Evolutionary conservation across 805 yeast species (phyloP).

Genomic region (Komagataella pseudopastoris): DNA sequence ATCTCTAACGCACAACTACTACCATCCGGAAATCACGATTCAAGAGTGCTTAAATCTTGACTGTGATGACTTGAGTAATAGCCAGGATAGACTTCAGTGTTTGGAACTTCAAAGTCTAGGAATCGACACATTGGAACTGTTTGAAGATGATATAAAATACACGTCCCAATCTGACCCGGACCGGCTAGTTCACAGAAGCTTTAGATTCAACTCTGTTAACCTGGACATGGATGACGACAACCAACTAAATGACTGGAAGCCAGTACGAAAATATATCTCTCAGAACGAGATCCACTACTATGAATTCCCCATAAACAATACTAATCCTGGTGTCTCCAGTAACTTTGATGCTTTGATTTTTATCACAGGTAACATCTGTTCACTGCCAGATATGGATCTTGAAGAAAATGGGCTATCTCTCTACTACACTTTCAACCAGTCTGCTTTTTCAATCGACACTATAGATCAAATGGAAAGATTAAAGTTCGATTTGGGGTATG

Average conservation of each 20-base stretch:
- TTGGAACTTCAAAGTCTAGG: background rate
- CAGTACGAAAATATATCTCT: slow-evolving; percentile 12
- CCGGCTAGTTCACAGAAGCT: background rate
- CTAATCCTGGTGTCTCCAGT: slow-evolving; percentile 27
- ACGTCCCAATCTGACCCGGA: background rate
- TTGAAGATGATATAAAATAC: background rate
- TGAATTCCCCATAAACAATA: slow-evolving; percentile 28
- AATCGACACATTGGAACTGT: background rate
- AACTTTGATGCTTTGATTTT: slow-evolving; percentile 33
- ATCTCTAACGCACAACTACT: background rate
- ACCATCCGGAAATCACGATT: background rate
- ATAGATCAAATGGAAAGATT: slow-evolving; percentile 6
- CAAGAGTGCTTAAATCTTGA: background rate
- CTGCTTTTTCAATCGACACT: slow-evolving; percentile 5
- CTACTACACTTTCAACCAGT: slow-evolving; percentile 13
- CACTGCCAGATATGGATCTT: slow-evolving; percentile 10
- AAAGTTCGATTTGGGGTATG: slow-evolving; percentile 13
- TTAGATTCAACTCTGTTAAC: background rate
- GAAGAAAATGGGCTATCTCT: slow-evolving; percentile 11
- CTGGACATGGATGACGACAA: background rate
- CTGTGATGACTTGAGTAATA: background rate
- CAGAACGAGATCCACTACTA: slow-evolving; percentile 26
- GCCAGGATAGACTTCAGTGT: background rate
- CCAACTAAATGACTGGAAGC: slow-evolving; percentile 9
- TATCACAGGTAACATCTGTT: slow-evolving; percentile 37